These are phyloP conservation scores for Primulina eburnea DNA, from an alignment of 257 asterid species.

Conservation along the genomic window DNA sequence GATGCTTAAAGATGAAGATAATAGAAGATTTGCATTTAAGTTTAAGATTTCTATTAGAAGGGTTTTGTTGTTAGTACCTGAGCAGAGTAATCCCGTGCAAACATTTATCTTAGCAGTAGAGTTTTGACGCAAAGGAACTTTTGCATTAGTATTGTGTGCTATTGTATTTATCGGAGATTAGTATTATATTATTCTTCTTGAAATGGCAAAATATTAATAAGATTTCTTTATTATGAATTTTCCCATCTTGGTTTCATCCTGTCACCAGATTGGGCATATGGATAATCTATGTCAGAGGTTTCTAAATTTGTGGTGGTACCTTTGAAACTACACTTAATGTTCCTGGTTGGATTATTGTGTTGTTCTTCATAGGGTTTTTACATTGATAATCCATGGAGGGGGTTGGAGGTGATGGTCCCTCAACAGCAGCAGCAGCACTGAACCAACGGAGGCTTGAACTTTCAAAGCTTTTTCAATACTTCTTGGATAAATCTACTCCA, in stretches of 20 bases:
- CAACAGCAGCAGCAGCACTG: constrained; percentile 64
- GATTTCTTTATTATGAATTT: no score
- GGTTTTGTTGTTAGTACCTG: background rate
- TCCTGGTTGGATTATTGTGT: constrained; percentile 19
- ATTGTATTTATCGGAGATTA: background rate
- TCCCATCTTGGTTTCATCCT: background rate
- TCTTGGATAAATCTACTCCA: constrained; percentile 90
- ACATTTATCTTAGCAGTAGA: background rate
- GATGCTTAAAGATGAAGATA: background rate
- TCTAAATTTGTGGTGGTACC: no score
- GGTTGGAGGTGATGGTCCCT: constrained; percentile 46
- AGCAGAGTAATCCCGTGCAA: background rate
- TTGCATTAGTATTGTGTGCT: background rate
- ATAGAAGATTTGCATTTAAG: constrained; percentile 6
- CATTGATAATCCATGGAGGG: constrained; percentile 46
- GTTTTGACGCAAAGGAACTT: background rate
- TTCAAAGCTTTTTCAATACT: constrained; percentile 70
- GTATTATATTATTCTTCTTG: background rate
- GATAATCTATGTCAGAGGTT: background rate
- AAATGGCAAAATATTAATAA: background rate
- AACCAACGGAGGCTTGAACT: constrained; percentile 70
- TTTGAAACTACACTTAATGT: background rate
- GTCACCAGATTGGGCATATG: background rate
- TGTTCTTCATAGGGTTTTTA: constrained; percentile 25
- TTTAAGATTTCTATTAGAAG: background rate